phyloP scores from a whole-genome alignment of 2,329 filamentous ascomycete species.

The Cercospora sojina region DNA sequence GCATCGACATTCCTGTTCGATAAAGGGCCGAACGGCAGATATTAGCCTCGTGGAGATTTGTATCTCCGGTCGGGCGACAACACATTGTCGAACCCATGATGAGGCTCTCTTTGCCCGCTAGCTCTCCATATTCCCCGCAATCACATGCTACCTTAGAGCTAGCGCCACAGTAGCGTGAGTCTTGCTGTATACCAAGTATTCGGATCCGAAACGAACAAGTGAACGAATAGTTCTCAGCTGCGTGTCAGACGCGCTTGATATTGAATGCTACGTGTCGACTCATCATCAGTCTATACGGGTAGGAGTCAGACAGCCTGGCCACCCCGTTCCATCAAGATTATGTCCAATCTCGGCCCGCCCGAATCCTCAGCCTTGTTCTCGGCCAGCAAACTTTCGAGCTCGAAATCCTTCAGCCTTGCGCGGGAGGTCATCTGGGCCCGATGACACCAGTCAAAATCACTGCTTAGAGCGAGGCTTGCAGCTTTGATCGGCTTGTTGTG shows the following conservation, averaged over 20 bases:
- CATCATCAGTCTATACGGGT: neutral
- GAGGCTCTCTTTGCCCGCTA: neutral
- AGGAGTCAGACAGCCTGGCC: neutral
- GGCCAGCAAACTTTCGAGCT: too few species aligned
- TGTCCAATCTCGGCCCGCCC: neutral
- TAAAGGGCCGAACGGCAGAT: neutral
- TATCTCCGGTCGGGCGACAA: neutral
- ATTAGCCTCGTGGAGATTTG: neutral
- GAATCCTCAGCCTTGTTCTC: neutral
- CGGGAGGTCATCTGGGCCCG: too few species aligned
- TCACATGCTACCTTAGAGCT: neutral
- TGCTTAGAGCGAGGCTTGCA: neutral
- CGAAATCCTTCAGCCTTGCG: too few species aligned
- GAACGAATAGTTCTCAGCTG: neutral
- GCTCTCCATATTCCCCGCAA: neutral
- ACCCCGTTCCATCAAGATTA: neutral
- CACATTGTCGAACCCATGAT: neutral
- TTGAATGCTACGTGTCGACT: neutral
- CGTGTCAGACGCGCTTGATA: neutral
- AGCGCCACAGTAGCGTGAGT: neutral
- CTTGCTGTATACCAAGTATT: neutral
- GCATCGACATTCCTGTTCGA: neutral
- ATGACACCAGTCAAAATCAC: neutral
- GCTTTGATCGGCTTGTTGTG: neutral
- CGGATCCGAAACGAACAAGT: neutral